Evolutionary conservation across 2,329 filamentous ascomycete genomes (phyloP).

Genomic region (Fusarium setosum): DNA sequence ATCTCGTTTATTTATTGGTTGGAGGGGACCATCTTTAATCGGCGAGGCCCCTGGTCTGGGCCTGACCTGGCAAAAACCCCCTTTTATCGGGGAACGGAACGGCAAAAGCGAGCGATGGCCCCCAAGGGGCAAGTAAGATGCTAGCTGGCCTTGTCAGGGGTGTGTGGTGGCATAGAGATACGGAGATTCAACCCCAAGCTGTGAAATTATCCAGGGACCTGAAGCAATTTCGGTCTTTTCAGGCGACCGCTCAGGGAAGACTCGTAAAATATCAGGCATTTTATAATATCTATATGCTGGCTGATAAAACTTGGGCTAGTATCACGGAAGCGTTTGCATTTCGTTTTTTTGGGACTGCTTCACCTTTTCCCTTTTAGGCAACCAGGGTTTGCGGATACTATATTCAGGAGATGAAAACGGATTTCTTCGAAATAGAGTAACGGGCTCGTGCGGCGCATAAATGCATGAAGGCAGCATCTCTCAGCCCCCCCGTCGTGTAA

Average conservation of each 20-base stretch:
- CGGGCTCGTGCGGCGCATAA: background rate
- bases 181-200: conserved; percentile 28
- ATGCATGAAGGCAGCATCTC: background rate
- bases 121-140: conserved; percentile 27
- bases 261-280: conserved; percentile 10
- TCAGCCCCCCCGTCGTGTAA: background rate
- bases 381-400: background rate
- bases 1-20: conserved; percentile 36
- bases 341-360: too few relatives aligned
- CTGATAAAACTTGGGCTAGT: background rate
- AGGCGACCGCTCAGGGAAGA: conserved; percentile 24
- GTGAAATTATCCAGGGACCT: conserved; percentile 36
- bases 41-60: conserved; percentile 27
- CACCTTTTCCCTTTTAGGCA: background rate
- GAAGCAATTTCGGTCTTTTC: conserved; percentile 38
- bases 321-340: background rate
- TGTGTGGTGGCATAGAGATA: conserved; percentile 8
- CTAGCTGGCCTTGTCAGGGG: conserved; percentile 26
- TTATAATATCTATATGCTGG: background rate
- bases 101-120: background rate
- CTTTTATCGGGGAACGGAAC: background rate
- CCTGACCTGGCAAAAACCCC: background rate
- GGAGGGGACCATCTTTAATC: conserved; percentile 20
- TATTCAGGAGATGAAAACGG: background rate
- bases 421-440: background rate